Evolutionary conservation across 495 filamentous ascomycete genomes (phyloP).

Genomic region (Talaromyces trachyspermus): DNA sequence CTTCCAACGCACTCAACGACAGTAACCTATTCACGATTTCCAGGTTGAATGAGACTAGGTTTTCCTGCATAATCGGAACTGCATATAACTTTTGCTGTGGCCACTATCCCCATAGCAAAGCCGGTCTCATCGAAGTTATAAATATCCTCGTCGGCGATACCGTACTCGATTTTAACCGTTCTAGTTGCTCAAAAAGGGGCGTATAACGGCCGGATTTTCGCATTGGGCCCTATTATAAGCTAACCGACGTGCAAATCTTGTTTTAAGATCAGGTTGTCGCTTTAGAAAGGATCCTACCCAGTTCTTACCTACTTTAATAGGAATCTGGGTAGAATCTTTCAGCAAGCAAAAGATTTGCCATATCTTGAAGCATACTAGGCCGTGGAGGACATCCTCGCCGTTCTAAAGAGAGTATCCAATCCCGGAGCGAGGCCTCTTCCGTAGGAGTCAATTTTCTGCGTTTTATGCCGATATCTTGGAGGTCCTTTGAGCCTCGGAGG

Average conservation of each 20-base stretch:
- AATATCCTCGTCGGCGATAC: conserved; percentile 30
- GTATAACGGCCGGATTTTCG: conserved; percentile 29
- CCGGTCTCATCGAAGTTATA: conserved; percentile 40
- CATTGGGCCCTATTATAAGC: conserved; percentile 26
- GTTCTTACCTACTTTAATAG: conserved; percentile 17
- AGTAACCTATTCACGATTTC: conserved; percentile 34
- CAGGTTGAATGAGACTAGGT: conserved; percentile 21
- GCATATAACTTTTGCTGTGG: conserved; percentile 22
- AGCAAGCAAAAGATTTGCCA: conserved; percentile 24
- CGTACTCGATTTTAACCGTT: conserved; percentile 24
- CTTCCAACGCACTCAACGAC: conserved; percentile 24
- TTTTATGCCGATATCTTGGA: background rate
- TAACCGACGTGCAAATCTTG: conserved; percentile 18
- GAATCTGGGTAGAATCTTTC: conserved; percentile 5
- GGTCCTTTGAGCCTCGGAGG: conserved; percentile 1
- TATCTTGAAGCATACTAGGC: conserved; percentile 24
- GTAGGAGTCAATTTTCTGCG: conserved; percentile 16
- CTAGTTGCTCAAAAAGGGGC: conserved; percentile 26
- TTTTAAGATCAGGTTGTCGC: conserved; percentile 21
- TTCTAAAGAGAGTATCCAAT: conserved; percentile 27
- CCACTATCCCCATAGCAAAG: conserved; percentile 28
- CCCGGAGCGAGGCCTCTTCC: conserved; percentile 20
- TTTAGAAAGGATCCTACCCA: conserved; percentile 25
- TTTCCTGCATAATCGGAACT: conserved; percentile 14
- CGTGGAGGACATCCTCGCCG: conserved; percentile 18